phyloP scores from a whole-genome alignment of 768 basidiomycete genomes.

The Boletus sp. region DNA sequence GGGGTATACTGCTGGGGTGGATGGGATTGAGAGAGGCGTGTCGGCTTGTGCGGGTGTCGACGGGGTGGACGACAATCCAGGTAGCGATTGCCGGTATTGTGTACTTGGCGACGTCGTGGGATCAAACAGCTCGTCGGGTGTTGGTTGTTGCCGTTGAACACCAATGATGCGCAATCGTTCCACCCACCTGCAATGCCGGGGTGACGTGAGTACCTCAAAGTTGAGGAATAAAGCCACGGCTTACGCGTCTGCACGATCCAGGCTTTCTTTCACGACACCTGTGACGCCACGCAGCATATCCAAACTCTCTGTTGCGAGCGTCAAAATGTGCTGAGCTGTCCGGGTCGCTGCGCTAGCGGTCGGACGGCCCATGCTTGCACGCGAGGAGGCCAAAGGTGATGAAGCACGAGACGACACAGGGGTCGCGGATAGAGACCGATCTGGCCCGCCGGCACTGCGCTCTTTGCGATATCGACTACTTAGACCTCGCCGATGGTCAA shows the following conservation, averaged over 20 bases:
- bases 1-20: slow-evolving; percentile 27
- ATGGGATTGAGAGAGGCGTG: slow-evolving; percentile 29
- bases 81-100: slow-evolving; percentile 19
- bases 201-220: slow-evolving; percentile 1
- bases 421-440: slow-evolving; percentile 30
- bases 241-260: slow-evolving; percentile 84
- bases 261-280: slow-evolving; percentile 80
- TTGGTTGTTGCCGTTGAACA: slow-evolving; percentile 52
- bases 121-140: slow-evolving; percentile 16
- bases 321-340: slow-evolving; percentile 77
- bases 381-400: slow-evolving; percentile 30
- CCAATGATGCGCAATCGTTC: slow-evolving; percentile 76
- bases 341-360: slow-evolving; percentile 58
- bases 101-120: slow-evolving; percentile 1
- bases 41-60: slow-evolving; percentile 28
- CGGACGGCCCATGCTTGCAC: slow-evolving; percentile 23
- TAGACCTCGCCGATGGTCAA: slow-evolving; percentile 17
- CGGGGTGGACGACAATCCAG: slow-evolving; percentile 29
- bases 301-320: slow-evolving; percentile 85
- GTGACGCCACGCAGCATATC: slow-evolving; percentile 91
- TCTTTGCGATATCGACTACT: slow-evolving; percentile 32
- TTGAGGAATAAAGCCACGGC: slow-evolving; percentile 26
- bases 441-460: slow-evolving; percentile 36
- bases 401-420: slow-evolving; percentile 35
- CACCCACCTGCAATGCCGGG: slow-evolving; percentile 59